These are phyloP conservation scores for Quercus suber DNA, from an alignment of 306 rosid species.

Conservation along the genomic window DNA sequence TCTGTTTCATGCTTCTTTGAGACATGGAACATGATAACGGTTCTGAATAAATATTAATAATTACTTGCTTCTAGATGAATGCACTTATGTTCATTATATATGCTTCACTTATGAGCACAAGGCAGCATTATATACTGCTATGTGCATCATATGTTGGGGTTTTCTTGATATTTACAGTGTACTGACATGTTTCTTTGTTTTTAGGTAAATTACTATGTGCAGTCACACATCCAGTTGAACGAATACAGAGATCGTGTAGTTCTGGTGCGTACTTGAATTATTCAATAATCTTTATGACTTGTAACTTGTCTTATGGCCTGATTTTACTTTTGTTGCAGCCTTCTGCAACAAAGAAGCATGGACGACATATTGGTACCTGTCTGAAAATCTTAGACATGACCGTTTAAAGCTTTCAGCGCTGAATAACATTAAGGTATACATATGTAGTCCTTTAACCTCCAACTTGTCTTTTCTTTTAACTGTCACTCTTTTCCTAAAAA, in stretches of 20 bases:
- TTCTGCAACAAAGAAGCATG: conserved; percentile 62
- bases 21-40: background rate
- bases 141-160: background rate
- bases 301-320: background rate
- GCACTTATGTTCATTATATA: background rate
- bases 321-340: conserved; percentile 51
- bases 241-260: conserved; percentile 91
- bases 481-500: background rate
- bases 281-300: conserved; percentile 12
- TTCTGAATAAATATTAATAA: conserved; percentile 1
- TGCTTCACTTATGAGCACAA: background rate
- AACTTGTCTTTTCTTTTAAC: background rate
- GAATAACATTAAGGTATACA: conserved; percentile 74
- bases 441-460: background rate
- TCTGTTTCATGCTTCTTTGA: background rate
- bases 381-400: conserved; percentile 94
- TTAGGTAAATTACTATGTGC: conserved; percentile 87
- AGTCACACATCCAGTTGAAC: conserved; percentile 90
- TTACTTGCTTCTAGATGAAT: conserved; percentile 9
- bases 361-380: conserved; percentile 74
- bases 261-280: conserved; percentile 48
- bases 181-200: conserved; percentile 7
- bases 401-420: conserved; percentile 80
- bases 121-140: background rate
- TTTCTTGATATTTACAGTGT: background rate